phyloP scores from a whole-genome alignment of 2,329 filamentous ascomycete genomes.

The Nectriaceae sp. region DNA sequence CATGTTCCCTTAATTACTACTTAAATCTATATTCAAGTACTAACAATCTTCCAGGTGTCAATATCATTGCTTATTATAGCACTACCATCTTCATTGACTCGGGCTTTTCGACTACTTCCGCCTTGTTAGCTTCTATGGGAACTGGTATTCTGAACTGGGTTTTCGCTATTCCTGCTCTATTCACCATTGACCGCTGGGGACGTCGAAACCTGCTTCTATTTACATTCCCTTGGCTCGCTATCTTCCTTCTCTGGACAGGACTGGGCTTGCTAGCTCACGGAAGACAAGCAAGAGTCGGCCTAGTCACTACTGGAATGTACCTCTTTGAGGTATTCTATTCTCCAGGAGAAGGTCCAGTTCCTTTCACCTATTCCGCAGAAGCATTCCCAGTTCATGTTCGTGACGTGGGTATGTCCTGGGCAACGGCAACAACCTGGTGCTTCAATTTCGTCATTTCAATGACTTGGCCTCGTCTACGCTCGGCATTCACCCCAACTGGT shows the following conservation, averaged over 20 bases:
- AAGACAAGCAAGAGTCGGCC: conserved; percentile 25
- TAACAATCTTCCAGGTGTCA: too few relatives aligned
- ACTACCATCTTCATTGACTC: conserved; percentile 44
- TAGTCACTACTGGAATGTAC: conserved; percentile 38
- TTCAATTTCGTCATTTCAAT: conserved; percentile 37
- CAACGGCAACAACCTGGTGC: conserved; percentile 39
- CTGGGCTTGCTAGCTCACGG: conserved; percentile 46
- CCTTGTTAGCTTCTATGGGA: conserved; percentile 55
- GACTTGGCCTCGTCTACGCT: conserved; percentile 26
- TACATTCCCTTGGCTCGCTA: conserved; percentile 57
- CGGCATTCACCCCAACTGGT: conserved; percentile 30
- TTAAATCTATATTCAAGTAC: too few relatives aligned
- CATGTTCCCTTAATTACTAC: too few relatives aligned
- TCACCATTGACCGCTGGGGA: conserved; percentile 59
- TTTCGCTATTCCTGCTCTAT: conserved; percentile 57
- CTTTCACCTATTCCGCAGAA: conserved; percentile 60
- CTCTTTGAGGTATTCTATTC: conserved; percentile 41
- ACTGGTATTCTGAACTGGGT: conserved; percentile 58
- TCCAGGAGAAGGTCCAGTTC: conserved; percentile 56
- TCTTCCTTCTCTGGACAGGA: conserved; percentile 53
- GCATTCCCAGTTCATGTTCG: conserved; percentile 58
- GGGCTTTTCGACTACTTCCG: conserved; percentile 40
- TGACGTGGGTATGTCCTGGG: conserved; percentile 53
- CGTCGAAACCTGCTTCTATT: conserved; percentile 54
- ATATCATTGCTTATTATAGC: conserved; percentile 57